Evolutionary conservation across 140 eudicot genomes (phyloP).

Genomic region (Flaveria floridana): DNA sequence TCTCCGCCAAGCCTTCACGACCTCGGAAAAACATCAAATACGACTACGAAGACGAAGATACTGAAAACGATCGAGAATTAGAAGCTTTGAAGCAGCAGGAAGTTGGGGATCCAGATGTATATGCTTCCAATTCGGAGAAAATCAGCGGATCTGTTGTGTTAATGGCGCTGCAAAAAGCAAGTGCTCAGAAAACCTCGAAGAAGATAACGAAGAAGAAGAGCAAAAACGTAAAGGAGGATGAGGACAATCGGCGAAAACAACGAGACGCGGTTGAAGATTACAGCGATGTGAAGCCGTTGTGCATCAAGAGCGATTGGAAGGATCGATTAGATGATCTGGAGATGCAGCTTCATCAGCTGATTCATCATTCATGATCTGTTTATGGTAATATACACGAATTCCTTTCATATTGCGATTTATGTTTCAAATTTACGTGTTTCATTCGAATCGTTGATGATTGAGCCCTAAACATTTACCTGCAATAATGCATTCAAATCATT

Average conservation of each 20-base stretch:
- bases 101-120: slow-evolving; percentile 5
- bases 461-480: neutral
- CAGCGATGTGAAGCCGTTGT: slow-evolving; percentile 39
- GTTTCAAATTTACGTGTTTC: neutral
- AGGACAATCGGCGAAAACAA: neutral
- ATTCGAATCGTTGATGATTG: neutral
- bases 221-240: neutral
- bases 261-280: slow-evolving; percentile 26
- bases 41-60: slow-evolving; percentile 23
- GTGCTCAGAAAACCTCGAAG: slow-evolving; percentile 38
- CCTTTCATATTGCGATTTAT: neutral
- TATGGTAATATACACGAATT: neutral
- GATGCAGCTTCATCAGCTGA: slow-evolving; percentile 39
- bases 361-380: slow-evolving; percentile 23
- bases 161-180: slow-evolving; percentile 50
- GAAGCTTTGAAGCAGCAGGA: slow-evolving; percentile 18
- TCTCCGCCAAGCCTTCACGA: slow-evolving; percentile 24
- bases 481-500: neutral
- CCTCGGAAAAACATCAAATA: slow-evolving; percentile 28
- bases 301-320: slow-evolving; percentile 48
- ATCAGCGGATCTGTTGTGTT: slow-evolving; percentile 50
- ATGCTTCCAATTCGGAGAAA: slow-evolving; percentile 10
- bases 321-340: slow-evolving; percentile 54
- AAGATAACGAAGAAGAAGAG: slow-evolving; percentile 26
- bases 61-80: slow-evolving; percentile 17